phyloP scores from a whole-genome alignment of 1,284 basidiomycete species.

The Cystobasidiaceae sp. region DNA sequence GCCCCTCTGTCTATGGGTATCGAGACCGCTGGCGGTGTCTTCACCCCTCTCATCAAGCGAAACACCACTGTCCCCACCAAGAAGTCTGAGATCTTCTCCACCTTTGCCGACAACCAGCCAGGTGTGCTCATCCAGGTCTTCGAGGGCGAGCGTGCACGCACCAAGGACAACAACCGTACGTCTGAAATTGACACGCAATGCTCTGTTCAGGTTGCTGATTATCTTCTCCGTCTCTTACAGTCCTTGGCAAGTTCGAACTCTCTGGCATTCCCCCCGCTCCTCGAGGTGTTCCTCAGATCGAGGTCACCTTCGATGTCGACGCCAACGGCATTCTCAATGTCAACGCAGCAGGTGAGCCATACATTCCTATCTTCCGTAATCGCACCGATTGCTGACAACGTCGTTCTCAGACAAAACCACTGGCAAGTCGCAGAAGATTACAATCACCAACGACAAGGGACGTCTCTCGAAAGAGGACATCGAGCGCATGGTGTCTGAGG shows the following conservation, averaged over 20 bases:
- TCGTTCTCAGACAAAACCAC: constrained; percentile 88
- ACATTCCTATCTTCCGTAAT: not conserved
- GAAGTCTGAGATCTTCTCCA: constrained; percentile 98
- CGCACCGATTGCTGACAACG: constrained; percentile 52
- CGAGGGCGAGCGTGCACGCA: constrained; percentile 98
- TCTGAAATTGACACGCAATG: too few relatives aligned
- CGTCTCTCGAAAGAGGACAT: constrained; percentile 98
- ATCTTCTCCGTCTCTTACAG: too few relatives aligned
- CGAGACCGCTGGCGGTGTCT: constrained; percentile 96
- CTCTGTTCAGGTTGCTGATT: too few relatives aligned
- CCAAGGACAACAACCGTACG: constrained; percentile 99
- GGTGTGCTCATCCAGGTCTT: constrained; percentile 98
- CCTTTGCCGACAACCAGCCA: constrained; percentile 90
- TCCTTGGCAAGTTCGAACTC: constrained; percentile 97
- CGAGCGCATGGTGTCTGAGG: constrained; percentile 89
- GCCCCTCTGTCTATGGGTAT: constrained; percentile 92
- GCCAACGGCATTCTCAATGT: constrained; percentile 58
- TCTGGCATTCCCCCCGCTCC: constrained; percentile 96
- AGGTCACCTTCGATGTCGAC: constrained; percentile 98
- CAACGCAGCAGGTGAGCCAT: not conserved
- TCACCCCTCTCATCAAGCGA: constrained; percentile 92
- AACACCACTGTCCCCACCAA: constrained; percentile 98
- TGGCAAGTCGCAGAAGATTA: constrained; percentile 72
- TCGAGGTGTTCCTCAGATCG: constrained; percentile 96
- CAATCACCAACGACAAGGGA: constrained; percentile 56